Conservation (phyloP, 2,329 filamentous ascomycete species). For the Pseudogymnoascus sp. region DNA sequence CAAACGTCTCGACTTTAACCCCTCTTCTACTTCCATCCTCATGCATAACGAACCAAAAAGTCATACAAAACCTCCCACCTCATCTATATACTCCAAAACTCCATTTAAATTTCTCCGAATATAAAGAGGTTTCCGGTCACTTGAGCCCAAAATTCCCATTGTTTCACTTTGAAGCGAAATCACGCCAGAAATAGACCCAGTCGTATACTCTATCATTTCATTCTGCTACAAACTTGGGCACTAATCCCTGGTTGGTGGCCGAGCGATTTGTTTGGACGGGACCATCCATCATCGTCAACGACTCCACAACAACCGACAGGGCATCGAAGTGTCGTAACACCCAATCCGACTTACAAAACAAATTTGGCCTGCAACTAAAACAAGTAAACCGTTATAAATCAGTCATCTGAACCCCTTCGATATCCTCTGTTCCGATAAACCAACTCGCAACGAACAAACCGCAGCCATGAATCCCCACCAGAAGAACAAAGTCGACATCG, state of each 20-base stretch:
- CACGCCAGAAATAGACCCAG: not conserved
- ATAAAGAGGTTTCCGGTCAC: not conserved
- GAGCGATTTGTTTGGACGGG: constrained; percentile 9
- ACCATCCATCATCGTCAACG: constrained; percentile 5
- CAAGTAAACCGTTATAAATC: not conserved
- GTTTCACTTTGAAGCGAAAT: not conserved
- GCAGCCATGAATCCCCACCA: constrained; percentile 83
- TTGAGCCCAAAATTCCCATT: not conserved
- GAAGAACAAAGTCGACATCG: constrained; percentile 97
- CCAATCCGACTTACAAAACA: constrained; percentile 6
- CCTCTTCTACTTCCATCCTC: constrained; percentile 7
- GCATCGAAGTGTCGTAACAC: not conserved
- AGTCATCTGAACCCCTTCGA: not conserved
- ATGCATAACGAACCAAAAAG: constrained; percentile 1
- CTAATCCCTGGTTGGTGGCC: constrained; percentile 3
- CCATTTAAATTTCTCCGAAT: not conserved
- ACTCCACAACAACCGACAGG: constrained; percentile 9
- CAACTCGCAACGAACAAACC: not conserved
- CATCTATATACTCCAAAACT: not conserved
- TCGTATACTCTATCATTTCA: not conserved
- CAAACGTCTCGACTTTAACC: constrained; percentile 6
- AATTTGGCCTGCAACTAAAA: not conserved
- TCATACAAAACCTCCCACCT: not conserved
- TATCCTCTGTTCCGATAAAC: not conserved
- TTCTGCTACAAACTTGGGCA: not conserved